These are phyloP conservation scores for Cicer pinnatifidum DNA, from an alignment of 306 rosid genomes.

Conservation along the genomic window DNA sequence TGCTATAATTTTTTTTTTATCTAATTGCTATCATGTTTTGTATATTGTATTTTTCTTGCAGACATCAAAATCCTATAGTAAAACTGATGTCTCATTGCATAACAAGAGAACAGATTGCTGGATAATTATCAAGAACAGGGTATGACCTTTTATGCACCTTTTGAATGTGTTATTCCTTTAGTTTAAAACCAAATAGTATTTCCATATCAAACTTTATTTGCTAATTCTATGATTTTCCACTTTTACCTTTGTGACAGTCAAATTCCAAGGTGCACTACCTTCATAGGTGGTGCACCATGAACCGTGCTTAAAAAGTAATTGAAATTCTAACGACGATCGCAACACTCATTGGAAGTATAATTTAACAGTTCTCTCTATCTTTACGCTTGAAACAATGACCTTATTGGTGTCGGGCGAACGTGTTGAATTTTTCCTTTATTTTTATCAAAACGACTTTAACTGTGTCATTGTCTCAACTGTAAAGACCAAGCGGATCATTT, in stretches of 20 bases:
- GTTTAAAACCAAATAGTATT: slow-evolving; percentile 35
- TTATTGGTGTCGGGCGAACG: too few species aligned
- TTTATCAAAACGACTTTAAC: too few species aligned
- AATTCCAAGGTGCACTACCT: too few species aligned
- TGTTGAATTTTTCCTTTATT: too few species aligned
- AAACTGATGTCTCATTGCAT: slow-evolving; percentile 72
- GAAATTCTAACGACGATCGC: too few species aligned
- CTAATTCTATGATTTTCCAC: slow-evolving; percentile 25
- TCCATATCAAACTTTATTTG: slow-evolving; percentile 23
- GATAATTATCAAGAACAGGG: slow-evolving; percentile 92
- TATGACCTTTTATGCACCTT: slow-evolving; percentile 40
- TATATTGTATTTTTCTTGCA: slow-evolving; percentile 46
- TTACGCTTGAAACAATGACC: too few species aligned
- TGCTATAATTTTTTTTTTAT: background rate
- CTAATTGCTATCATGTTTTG: background rate
- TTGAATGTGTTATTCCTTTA: slow-evolving; percentile 4
- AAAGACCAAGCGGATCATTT: too few species aligned
- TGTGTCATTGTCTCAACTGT: too few species aligned
- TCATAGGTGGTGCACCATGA: too few species aligned
- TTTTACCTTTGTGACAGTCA: background rate
- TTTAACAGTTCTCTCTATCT: too few species aligned
- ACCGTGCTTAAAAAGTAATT: too few species aligned
- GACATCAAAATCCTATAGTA: slow-evolving; percentile 64
- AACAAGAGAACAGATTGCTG: slow-evolving; percentile 88
- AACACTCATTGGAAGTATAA: too few species aligned